These are phyloP conservation scores for Plasmodium knowlesi DNA, from an alignment of 169 alveolate species.

Conservation along the genomic window DNA sequence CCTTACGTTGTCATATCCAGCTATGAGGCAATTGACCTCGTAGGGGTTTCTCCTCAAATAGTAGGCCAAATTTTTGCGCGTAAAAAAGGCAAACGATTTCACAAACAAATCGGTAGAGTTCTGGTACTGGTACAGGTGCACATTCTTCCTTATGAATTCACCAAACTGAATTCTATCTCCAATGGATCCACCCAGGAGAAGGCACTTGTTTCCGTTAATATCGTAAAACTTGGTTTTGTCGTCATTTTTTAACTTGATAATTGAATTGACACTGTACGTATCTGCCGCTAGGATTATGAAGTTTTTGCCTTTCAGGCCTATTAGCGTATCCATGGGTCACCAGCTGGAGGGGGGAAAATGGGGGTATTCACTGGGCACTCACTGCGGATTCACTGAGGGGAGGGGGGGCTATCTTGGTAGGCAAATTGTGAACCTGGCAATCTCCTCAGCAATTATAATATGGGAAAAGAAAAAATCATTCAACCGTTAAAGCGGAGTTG, in stretches of 20 bases:
- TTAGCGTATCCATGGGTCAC: slow-evolving; percentile 87
- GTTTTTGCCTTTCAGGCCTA: slow-evolving; percentile 88
- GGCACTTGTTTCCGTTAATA: slow-evolving; percentile 84
- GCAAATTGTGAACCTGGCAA: neutral
- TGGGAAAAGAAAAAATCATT: neutral
- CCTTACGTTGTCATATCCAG: slow-evolving; percentile 87
- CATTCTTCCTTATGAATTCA: slow-evolving; percentile 85
- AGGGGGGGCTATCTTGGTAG: neutral
- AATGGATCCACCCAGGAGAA: slow-evolving; percentile 88
- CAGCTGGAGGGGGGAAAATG: neutral
- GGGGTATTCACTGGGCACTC: neutral
- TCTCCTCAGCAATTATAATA: neutral
- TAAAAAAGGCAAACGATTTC: slow-evolving; percentile 88
- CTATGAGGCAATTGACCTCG: slow-evolving; percentile 88
- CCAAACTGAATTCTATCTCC: slow-evolving; percentile 91
- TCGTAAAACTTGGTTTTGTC: slow-evolving; percentile 82
- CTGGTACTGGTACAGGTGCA: slow-evolving; percentile 86
- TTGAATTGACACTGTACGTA: slow-evolving; percentile 82
- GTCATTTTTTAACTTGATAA: slow-evolving; percentile 80
- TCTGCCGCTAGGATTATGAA: slow-evolving; percentile 88
- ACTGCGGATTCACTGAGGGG: no score
- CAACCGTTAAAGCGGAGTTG: neutral
- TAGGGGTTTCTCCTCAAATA: slow-evolving; percentile 90
- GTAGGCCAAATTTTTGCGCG: slow-evolving; percentile 89
- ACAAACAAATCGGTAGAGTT: slow-evolving; percentile 85